These are phyloP conservation scores for Talaromyces sp. DNA, from an alignment of 2,329 filamentous ascomycete species.

Conservation along the genomic window DNA sequence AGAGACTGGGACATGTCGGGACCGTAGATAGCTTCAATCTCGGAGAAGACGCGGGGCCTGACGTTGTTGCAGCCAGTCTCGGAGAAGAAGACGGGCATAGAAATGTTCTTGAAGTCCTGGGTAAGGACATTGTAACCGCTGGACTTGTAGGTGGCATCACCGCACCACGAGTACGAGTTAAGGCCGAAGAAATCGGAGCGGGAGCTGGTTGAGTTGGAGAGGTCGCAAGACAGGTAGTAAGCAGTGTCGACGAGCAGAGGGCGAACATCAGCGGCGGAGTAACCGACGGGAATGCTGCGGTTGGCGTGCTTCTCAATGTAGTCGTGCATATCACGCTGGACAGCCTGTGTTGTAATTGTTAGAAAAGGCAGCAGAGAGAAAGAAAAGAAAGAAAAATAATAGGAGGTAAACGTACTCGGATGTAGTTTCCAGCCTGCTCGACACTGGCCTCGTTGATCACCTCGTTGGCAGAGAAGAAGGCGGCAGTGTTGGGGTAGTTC, in stretches of 20 bases:
- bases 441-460: slow-evolving; percentile 60
- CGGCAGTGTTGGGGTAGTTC: slow-evolving; percentile 60
- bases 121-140: slow-evolving; percentile 56
- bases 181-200: slow-evolving; percentile 62
- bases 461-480: slow-evolving; percentile 65
- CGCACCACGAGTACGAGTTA: slow-evolving; percentile 68
- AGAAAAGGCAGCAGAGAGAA: neutral
- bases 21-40: slow-evolving; percentile 58
- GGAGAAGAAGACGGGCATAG: slow-evolving; percentile 62
- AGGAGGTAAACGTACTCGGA: slow-evolving; percentile 36
- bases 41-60: slow-evolving; percentile 54
- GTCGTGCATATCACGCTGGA: slow-evolving; percentile 64
- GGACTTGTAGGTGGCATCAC: slow-evolving; percentile 50
- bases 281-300: slow-evolving; percentile 61
- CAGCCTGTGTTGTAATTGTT: slow-evolving; percentile 36
- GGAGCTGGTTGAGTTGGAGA: slow-evolving; percentile 46
- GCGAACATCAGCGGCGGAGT: slow-evolving; percentile 63
- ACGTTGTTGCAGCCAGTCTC: slow-evolving; percentile 64
- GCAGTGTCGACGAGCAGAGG: slow-evolving; percentile 57
- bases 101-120: slow-evolving; percentile 54
- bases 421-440: slow-evolving; percentile 53
- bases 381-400: too few relatives aligned
- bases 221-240: slow-evolving; percentile 57
- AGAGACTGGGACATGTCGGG: slow-evolving; percentile 55
- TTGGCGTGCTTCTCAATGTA: slow-evolving; percentile 58